Evolutionary conservation across 345 rosid species (phyloP), one percentile per base, ranked within the genome.

Genomic region (Moringa oleifera): DNA sequence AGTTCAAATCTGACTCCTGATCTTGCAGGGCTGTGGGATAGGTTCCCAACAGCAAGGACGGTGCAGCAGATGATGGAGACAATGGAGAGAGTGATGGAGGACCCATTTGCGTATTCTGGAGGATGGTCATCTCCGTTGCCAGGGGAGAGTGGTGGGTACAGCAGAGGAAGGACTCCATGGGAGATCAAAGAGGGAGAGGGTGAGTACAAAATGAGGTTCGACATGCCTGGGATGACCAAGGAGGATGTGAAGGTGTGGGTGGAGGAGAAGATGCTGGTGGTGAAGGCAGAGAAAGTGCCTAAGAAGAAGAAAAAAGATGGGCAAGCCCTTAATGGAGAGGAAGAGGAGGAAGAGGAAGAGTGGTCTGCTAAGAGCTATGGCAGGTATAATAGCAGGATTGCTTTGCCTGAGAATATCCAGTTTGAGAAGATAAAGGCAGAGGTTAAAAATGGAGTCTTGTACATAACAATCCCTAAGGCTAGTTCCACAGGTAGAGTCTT

Each of bases 1-100:
- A 0, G 20, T 51, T 45, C 23, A 52, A n/a, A 36, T 20, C 5
- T 10, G 46, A 49, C 31, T 51, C 37, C n/a, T n/a, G n/a, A 18
- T 4, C 23, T 31, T 53, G 50, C 74, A 84, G 79, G 76, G 25
- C 54, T 76, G 61, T 69, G 75, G 83, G 78, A 74, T 62, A 61
- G 85, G 57, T 85, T 78, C 61, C 83, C 91, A 20, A 71, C 85
- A 4, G 82, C 79, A 1, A 83, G 78, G 72, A 81, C 86, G 53
- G 91, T 80, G 51, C 80, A 81, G 62, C 80, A 83, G 63, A 83
- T 85, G 85, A 81, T 83, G 80, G 89, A 85, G 58, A 78, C 91
- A 11, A 86, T 83, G 87, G 92, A 86, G 19, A 76, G 77, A 59
- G 51, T 82, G 49, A 55, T 84, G 73, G 89, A 85, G 46, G 80